These are phyloP conservation scores for Saccharomycopsis sp. DNA, from an alignment of 805 yeast genomes.

Conservation along the genomic window DNA sequence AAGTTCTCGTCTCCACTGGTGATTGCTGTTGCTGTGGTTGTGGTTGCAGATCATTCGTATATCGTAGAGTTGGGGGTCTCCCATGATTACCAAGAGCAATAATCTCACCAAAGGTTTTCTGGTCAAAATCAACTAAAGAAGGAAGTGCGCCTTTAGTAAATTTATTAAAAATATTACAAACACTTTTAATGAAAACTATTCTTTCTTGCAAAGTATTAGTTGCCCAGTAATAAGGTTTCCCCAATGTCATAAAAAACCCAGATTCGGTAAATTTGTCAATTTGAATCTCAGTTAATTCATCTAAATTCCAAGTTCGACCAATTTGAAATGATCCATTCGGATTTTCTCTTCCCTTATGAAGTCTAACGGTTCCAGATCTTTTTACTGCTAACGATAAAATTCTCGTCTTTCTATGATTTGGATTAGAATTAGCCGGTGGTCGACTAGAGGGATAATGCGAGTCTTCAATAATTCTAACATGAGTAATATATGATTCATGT, in stretches of 20 bases:
- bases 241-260: slow-evolving; percentile 55
- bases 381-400: slow-evolving; percentile 52
- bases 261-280: slow-evolving; percentile 45
- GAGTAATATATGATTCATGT: slow-evolving; percentile 63
- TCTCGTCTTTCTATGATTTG: slow-evolving; percentile 51
- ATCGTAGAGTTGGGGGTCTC: slow-evolving; percentile 17
- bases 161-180: slow-evolving; percentile 46
- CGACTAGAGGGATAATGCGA: slow-evolving; percentile 58
- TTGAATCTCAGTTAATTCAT: slow-evolving; percentile 54
- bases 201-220: slow-evolving; percentile 52
- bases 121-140: slow-evolving; percentile 45
- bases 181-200: slow-evolving; percentile 46
- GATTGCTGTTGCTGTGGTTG: not conserved
- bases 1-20: slow-evolving; percentile 1
- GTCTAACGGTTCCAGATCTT: slow-evolving; percentile 56
- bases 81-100: slow-evolving; percentile 19
- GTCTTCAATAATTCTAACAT: slow-evolving; percentile 69
- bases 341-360: slow-evolving; percentile 84
- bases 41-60: not conserved
- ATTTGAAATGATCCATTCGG: slow-evolving; percentile 72
- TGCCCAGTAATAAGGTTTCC: slow-evolving; percentile 82
- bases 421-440: slow-evolving; percentile 52
- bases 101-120: slow-evolving; percentile 27
- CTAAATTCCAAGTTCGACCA: slow-evolving; percentile 88
- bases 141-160: slow-evolving; percentile 54